Evolutionary conservation across 1,139 yeast genomes (phyloP), one percentile per base, ranked within the genome.

Genomic region (Protomyces gravidus): DNA sequence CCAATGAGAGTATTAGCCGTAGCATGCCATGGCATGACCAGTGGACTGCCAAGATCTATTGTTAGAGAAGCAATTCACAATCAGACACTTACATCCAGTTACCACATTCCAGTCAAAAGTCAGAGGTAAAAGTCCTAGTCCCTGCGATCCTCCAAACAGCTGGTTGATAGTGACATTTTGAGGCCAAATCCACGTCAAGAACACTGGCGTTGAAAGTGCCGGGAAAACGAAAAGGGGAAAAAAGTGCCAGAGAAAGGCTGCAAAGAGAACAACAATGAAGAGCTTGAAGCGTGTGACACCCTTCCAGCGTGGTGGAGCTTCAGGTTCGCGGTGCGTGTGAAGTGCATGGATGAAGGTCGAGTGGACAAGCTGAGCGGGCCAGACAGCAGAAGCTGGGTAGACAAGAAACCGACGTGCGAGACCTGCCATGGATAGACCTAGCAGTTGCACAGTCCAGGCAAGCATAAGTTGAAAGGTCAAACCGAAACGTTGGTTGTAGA

Each of bases 361-460:
- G 3, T 59, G 23, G 5, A 45, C 60, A 15, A 63, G 53, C 15
- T 47, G 46, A 11, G 33, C 27, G 1, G 89, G 89, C 88, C 88
- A 84, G 59, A 83, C 78, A 73, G 83, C 81, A 6, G 80, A 73
- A 5, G 84, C 78, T 6, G 87, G 85, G 62, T 78, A 78, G 17
- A 84, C 84, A 64, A 84, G 74, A 28, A 82, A 74, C 64, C 80
- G 75, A 65, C 83, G 75, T 49, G 78, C 76, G 61, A 83, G 61
- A 55, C 89, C 88, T 40, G 86, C 86, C 61, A 82, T 69, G n/a
- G 85, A 81, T 64, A 82, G 80, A 11, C 88, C 87, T 55, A 83
- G 76, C 65, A 82, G 74, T 69, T 84, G 86, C 5, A 39, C 33
- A n/a, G 58, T 56, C 57, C 71, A 73, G 4, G 80, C 71, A 19